Conservation (phyloP, 2,329 filamentous ascomycete genomes). For the Trichoderma breve region DNA sequence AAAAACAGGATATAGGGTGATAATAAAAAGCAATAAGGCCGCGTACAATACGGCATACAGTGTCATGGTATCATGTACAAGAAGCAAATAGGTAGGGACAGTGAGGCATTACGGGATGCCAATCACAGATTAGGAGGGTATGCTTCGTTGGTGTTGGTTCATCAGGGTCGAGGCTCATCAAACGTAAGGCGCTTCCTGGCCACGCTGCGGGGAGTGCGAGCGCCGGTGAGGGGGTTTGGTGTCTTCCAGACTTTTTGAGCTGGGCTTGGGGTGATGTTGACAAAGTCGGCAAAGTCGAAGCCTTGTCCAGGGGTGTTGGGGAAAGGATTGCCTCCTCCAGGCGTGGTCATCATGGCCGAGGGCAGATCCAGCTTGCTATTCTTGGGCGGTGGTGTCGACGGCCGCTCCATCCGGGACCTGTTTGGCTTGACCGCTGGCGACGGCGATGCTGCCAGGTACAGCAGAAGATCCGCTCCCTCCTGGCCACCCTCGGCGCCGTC, state of each 20-base stretch:
- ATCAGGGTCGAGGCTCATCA: constrained; percentile 56
- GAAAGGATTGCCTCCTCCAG: constrained; percentile 66
- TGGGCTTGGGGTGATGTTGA: constrained; percentile 95
- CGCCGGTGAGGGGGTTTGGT: constrained; percentile 54
- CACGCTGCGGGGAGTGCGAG: constrained; percentile 61
- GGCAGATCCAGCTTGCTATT: constrained; percentile 66
- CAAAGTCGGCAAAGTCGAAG: constrained; percentile 95
- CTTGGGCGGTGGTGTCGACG: constrained; percentile 73
- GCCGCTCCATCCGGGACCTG: constrained; percentile 58
- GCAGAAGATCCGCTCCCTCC: constrained; percentile 75
- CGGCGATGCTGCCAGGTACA: constrained; percentile 88
- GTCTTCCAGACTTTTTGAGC: constrained; percentile 89
- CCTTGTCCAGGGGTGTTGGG: constrained; percentile 75
- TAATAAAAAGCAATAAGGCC: constrained; percentile 15
- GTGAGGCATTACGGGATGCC: constrained; percentile 1
- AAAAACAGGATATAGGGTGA: constrained; percentile 7
- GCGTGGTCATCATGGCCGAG: constrained; percentile 87
- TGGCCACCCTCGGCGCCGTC: constrained; percentile 58
- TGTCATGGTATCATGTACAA: constrained; percentile 40
- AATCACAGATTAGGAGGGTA: constrained; percentile 2
- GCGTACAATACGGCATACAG: constrained; percentile 28
- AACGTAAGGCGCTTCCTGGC: constrained; percentile 79
- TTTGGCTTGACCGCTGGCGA: constrained; percentile 68
- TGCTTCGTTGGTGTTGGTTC: constrained; percentile 3
- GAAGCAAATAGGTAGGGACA: constrained; percentile 24